Conservation (phyloP, 2,329 filamentous ascomycete species). For the Verticillium nubilum region DNA sequence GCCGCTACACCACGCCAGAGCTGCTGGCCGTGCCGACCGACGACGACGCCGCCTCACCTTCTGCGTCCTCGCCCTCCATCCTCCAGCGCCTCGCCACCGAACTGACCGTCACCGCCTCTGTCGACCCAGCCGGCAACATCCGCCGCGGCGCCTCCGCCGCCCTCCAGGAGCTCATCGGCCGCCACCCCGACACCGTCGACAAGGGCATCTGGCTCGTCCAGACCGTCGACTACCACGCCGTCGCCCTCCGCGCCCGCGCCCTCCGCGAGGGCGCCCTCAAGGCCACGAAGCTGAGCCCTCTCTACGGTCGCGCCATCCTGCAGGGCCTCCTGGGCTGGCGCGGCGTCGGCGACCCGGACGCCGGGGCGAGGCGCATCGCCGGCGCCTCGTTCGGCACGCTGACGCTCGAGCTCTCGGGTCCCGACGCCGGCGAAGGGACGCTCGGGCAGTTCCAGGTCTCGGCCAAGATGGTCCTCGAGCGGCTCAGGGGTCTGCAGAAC, state of each 20-base stretch:
- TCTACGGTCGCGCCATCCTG: constrained; percentile 65
- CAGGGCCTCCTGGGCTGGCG: constrained; percentile 76
- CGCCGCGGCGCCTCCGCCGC: constrained; percentile 88
- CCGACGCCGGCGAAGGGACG: constrained; percentile 9
- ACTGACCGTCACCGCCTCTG: constrained; percentile 72
- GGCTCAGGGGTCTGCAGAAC: constrained; percentile 39
- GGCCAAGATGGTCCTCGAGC: constrained; percentile 35
- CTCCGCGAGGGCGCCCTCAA: constrained; percentile 70
- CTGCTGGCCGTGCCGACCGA: constrained; percentile 56
- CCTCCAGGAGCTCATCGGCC: constrained; percentile 86
- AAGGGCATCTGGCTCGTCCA: constrained; percentile 85
- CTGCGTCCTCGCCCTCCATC: constrained; percentile 40
- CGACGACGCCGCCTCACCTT: constrained; percentile 34
- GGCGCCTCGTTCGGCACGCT: constrained; percentile 64
- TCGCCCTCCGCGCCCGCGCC: constrained; percentile 80
- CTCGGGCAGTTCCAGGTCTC: constrained; percentile 24
- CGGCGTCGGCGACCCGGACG: constrained; percentile 77
- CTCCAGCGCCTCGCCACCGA: constrained; percentile 77
- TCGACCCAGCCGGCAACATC: constrained; percentile 92
- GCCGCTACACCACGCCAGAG: constrained; percentile 79
- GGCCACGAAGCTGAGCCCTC: constrained; percentile 61
- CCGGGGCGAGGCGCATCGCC: constrained; percentile 65
- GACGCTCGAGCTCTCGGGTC: constrained; percentile 31
- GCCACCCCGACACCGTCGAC: constrained; percentile 79
- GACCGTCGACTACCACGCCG: constrained; percentile 85